These are phyloP conservation scores for Penicillium riverlandense DNA, from an alignment of 495 filamentous ascomycete genomes.

Conservation along the genomic window DNA sequence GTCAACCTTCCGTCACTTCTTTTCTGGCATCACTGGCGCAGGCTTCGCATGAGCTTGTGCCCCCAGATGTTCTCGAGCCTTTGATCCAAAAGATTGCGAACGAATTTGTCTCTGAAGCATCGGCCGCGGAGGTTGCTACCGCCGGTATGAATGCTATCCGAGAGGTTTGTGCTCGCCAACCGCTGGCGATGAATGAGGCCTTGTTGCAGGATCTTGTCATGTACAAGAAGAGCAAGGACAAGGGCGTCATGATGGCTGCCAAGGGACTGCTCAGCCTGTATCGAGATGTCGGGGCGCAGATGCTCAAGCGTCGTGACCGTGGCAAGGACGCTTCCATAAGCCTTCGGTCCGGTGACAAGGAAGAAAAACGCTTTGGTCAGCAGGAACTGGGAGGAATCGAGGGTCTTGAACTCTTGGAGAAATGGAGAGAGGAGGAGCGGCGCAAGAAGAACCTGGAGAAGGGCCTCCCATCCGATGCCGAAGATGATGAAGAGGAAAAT, in stretches of 20 bases:
- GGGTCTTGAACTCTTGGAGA: constrained; percentile 82
- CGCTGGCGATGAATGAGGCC: constrained; percentile 90
- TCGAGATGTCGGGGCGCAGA: constrained; percentile 79
- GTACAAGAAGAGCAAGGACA: constrained; percentile 96
- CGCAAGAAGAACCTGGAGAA: constrained; percentile 61
- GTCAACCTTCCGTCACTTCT: constrained; percentile 87
- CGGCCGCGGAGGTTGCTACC: constrained; percentile 81
- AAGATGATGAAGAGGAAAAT: constrained; percentile 49
- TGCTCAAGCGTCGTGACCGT: constrained; percentile 83
- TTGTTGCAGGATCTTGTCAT: constrained; percentile 92
- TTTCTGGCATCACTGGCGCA: constrained; percentile 92
- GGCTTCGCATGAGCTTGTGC: constrained; percentile 82
- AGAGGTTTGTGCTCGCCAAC: constrained; percentile 87
- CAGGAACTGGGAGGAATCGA: constrained; percentile 78
- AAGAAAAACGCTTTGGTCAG: constrained; percentile 69
- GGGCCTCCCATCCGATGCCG: constrained; percentile 49
- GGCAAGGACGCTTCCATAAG: constrained; percentile 91
- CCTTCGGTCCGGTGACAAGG: constrained; percentile 59
- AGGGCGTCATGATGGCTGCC: constrained; percentile 95
- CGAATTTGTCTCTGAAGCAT: constrained; percentile 94
- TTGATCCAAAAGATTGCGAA: constrained; percentile 93
- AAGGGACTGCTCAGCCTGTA: constrained; percentile 85
- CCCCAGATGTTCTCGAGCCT: constrained; percentile 88
- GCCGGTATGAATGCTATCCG: constrained; percentile 92
- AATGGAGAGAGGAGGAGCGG: constrained; percentile 89